phyloP scores from a whole-genome alignment of 768 basidiomycete genomes.

The Collybia nuda region DNA sequence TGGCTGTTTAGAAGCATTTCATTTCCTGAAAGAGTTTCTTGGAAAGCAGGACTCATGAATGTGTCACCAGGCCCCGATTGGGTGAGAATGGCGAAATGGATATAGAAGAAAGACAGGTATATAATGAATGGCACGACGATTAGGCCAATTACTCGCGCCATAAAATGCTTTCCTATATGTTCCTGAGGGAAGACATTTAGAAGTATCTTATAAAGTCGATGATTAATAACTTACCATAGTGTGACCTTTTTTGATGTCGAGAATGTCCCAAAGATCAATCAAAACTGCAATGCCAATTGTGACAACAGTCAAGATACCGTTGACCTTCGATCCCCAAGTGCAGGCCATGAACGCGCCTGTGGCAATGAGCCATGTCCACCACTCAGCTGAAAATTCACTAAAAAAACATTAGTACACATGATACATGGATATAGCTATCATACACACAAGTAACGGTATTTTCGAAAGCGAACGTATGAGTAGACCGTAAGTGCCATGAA shows the following conservation, averaged over 20 bases:
- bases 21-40: slow-evolving; percentile 91
- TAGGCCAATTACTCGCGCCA: slow-evolving; percentile 78
- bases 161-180: slow-evolving; percentile 87
- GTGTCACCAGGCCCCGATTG: slow-evolving; percentile 90
- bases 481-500: slow-evolving; percentile 96
- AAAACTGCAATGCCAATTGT: slow-evolving; percentile 89
- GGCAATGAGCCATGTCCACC: slow-evolving; percentile 93
- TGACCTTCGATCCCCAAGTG: slow-evolving; percentile 97
- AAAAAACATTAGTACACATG: slow-evolving; percentile 1
- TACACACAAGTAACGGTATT: slow-evolving; percentile 82
- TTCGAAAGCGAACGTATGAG: slow-evolving; percentile 91
- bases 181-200: slow-evolving; percentile 47
- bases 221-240: slow-evolving; percentile 58
- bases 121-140: slow-evolving; percentile 88
- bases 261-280: slow-evolving; percentile 91
- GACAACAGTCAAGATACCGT: slow-evolving; percentile 88
- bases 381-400: slow-evolving; percentile 84
- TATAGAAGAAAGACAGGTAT: slow-evolving; percentile 94
- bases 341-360: slow-evolving; percentile 95
- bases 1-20: slow-evolving; percentile 90
- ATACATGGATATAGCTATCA: neutral
- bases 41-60: slow-evolving; percentile 99
- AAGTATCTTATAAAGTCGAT: slow-evolving; percentile 3
- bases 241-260: slow-evolving; percentile 80
- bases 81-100: slow-evolving; percentile 88